Base-by-base conservation (phyloP, 2,329 filamentous ascomycete species). In the Pseudopyrenochaeta lycopersici region DNA sequence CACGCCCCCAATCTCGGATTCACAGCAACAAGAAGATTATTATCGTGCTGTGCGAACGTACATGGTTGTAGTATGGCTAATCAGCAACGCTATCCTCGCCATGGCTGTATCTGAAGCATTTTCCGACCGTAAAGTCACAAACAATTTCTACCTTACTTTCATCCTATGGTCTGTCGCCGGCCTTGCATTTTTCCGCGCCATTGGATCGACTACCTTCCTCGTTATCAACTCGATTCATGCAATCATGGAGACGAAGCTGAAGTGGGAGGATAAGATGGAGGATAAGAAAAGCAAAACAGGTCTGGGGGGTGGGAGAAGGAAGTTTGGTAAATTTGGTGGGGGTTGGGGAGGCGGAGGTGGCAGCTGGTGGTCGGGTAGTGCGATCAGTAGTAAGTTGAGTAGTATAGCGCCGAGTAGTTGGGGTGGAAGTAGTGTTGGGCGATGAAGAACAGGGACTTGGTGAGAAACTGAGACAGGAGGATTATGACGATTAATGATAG, bases 1-100 rank as follows among this genome's bases (percentile, higher is more conserved):
- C 10, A 74, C 77, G 11, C 75, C 84, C 0, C 76, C 81, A 0
- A 66, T 86, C 14, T 88, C 85, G 38, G 94, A 97, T 66, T 82
- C 85, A 0, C 95, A 98, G 78, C 79, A 92, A 77, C 95, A 99
- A 76, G 95, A 99, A 76, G 95, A 99, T 78, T 99, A 99, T 84
- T 99, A 99, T 84, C 91, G 93, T 75, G 91, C 90, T 35, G 95
- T 99, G 46, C 88, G 95, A 49, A 99, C 95, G 0, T 99, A 99
- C 86, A 96, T 99, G 88, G 95, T 99, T 11, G 88, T 96, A 38
- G 84, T 88, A 41, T 99, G 95, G 95, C 92, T 99, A 85, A 84
- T 96, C 31, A 87, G 88, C 67, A 99, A 99, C 75, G 92, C 90
- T 3, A 87, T 97, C 54, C 87, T 99, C 32, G 94, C 91, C 72